Evolutionary conservation across 352 stramenopile genomes (phyloP), one percentile per base, ranked within the genome.

Genomic region (Phytophthora agathidicida): DNA sequence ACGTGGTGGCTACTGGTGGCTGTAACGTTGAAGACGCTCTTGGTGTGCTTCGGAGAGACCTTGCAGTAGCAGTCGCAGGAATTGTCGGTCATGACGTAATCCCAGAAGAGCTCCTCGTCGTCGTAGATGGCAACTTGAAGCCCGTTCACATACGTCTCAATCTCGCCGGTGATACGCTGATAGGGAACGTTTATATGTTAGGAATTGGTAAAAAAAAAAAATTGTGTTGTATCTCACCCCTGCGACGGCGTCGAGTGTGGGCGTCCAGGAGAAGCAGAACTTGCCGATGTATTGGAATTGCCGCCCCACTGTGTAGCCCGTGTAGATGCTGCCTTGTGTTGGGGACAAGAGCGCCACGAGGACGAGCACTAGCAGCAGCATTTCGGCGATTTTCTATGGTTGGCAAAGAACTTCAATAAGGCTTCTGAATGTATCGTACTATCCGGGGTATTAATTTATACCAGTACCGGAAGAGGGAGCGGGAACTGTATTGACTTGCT

Each of bases 211-310:
- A n/a, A n/a, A n/a, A n/a, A n/a, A n/a, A n/a, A n/a, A n/a, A n/a
- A n/a, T n/a, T n/a, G n/a, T 32, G 19, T 39, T 55, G 42, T 30
- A 16, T 28, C 66, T 10, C 64, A 88, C 80, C 28, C 83, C 78
- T 6, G 76, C 80, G 44, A 92, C 36, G 36, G 88, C 69, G 11
- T 83, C 56, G 23, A 92, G 67, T 23, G 69, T 81, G n/a, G 67
- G 61, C 41, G 62, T 76, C 60, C 66, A 92, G 11, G 73, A 79
- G 73, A 91, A 94, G 68, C 82, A 92, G 67, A 92, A 94, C 65
- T 91, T 91, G 72, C 80, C 83, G 27, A 91, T 68, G 61, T 85
- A 91, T 50, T 89, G 72, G 64, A 89, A 92, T 67, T 94, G 80
- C 8, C 73, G 68, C 33, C 74, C 77, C 17, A 91, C 67, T 4